Percentiles rank a stretch among this genome's conserved stretches.
Conservation (phyloP, 768 basidiomycete species). For the Crepidotus variabilis region DNA sequence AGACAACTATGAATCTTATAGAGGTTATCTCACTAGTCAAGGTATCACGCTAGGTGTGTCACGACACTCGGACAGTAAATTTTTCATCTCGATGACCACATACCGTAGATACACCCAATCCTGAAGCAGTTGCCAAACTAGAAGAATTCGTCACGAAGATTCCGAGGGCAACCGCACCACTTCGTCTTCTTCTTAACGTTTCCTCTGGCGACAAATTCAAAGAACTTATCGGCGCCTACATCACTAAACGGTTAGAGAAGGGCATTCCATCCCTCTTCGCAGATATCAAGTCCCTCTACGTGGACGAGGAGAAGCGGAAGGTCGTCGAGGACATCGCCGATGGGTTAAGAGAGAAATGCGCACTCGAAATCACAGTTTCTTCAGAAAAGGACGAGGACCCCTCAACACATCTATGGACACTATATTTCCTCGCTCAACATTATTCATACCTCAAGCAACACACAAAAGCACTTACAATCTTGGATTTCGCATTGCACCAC, state of each 20-base stretch:
- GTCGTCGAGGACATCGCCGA: conserved; percentile 70
- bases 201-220: conserved; percentile 68
- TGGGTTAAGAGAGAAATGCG: conserved; percentile 34
- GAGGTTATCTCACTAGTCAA: conserved; percentile 62
- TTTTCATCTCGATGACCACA: conserved; percentile 21
- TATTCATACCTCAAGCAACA: conserved; percentile 61
- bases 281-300: conserved; percentile 85
- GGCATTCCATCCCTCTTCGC: conserved; percentile 93
- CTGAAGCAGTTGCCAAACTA: conserved; percentile 54
- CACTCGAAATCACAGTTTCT: conserved; percentile 17
- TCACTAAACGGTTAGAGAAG: conserved; percentile 66
- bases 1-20: conserved; percentile 79
- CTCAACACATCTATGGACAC: conserved; percentile 86
- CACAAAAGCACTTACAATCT: conserved; percentile 51
- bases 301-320: conserved; percentile 56
- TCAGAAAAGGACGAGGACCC: conserved; percentile 46
- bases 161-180: conserved; percentile 68
- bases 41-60: conserved; percentile 62
- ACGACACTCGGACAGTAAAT: not conserved
- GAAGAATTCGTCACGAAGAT: conserved; percentile 55
- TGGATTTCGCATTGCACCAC: conserved; percentile 69
- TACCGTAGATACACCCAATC: conserved; percentile 44
- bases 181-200: conserved; percentile 68
- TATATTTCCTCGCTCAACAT: conserved; percentile 94
- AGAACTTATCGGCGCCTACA: conserved; percentile 59